Base-by-base conservation (phyloP, 2,329 filamentous ascomycete genomes). In the Epichloe hybrida region DNA sequence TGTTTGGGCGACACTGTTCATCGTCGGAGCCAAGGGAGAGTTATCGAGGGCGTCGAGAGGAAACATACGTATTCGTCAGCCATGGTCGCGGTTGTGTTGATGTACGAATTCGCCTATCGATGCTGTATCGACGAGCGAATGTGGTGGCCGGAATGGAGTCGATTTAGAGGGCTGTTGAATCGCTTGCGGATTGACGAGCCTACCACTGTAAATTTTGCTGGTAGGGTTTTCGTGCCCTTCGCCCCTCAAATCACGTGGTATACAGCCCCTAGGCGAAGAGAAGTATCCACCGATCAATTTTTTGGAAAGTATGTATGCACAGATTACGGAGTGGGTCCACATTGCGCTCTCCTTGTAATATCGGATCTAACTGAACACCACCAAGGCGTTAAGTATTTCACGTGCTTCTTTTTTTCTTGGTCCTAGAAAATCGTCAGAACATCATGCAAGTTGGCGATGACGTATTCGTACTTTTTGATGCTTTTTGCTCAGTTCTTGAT, bases 51-150 rank as follows among this genome's bases (percentile, higher is more conserved):
- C 61, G 60, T 61, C 62, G 55, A 51, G 54, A 49, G 52, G 13
- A 38, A 60, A 86, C 86, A 74, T 79, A 90, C 86, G 78, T 93
- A 93, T 77, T 89, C 84, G 80, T 91, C 87, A 83, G 87, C 87
- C 87, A 91, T 91, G 76, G 66, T 76, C 70, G 69, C 71, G 72
- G 68, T 73, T 66, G 62, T 66, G 62, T 63, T 64, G 63, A 60
- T 63, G 62, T 63, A 35, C 62, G 63, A 62, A 67, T 69, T 71
- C 66, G 69, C 70, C 69, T 64, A 64, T 70, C 69, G 67, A 68
- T 65, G 64, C 59, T 61, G 56, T 64, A 60, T 70, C 68, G 69
- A 68, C 65, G 61, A 64, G 64, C 68, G 67, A 70, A 68, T 66
- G 59, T 64, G 59, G 58, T 65, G 62, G 61, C 62, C 62, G 60